These are phyloP conservation scores for Scalesia atractyloides DNA, from an alignment of 129 eudicot genomes.

Conservation along the genomic window DNA sequence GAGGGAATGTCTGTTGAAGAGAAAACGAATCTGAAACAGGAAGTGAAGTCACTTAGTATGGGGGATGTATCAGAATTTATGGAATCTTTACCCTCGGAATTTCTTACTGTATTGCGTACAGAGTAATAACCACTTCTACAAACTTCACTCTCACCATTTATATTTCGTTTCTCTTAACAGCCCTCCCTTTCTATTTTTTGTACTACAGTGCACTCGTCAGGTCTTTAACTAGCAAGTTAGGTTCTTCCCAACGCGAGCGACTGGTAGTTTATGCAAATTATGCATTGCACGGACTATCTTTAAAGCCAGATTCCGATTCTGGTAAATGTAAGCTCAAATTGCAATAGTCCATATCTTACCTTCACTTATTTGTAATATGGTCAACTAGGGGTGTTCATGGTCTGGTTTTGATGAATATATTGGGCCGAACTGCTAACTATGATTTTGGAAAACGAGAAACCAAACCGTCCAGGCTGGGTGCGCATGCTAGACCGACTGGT, in stretches of 20 bases:
- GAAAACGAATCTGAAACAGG: constrained; percentile 64
- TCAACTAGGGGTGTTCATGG: neutral
- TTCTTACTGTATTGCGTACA: constrained; percentile 71
- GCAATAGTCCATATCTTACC: neutral
- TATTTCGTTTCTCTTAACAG: neutral
- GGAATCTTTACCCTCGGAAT: constrained; percentile 89
- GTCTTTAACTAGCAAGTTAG: constrained; percentile 78
- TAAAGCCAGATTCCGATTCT: constrained; percentile 36
- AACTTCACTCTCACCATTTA: constrained; percentile 10
- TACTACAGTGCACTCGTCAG: constrained; percentile 75
- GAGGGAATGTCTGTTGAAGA: constrained; percentile 78
- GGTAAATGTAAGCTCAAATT: constrained; percentile 37
- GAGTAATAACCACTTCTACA: constrained; percentile 53
- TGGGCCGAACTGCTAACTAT: neutral
- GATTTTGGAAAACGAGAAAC: neutral
- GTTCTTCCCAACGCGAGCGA: constrained; percentile 59
- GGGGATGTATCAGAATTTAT: constrained; percentile 76
- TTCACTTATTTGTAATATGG: neutral
- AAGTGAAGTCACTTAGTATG: constrained; percentile 59
- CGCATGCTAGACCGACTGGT: neutral
- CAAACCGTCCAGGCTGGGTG: neutral
- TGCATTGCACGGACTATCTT: constrained; percentile 69
- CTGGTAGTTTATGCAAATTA: constrained; percentile 73
- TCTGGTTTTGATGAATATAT: neutral
- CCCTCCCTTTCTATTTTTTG: neutral